phyloP scores from a whole-genome alignment of 768 basidiomycete species.

The Amanita jacksonii region DNA sequence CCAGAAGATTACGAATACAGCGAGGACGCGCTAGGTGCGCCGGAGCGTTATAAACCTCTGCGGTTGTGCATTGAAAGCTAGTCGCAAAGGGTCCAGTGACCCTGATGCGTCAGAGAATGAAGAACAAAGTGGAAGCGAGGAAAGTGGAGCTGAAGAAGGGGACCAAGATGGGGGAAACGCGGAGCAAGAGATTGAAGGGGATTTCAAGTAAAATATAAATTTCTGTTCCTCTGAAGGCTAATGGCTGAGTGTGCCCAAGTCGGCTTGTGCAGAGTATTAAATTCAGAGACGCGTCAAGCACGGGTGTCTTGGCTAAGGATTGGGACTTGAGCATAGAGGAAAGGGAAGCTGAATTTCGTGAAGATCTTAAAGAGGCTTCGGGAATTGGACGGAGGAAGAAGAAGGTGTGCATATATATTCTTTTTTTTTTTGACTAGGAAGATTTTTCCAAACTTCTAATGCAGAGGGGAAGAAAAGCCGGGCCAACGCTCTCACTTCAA shows the following conservation, averaged over 20 bases:
- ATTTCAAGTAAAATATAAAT: conserved; percentile 59
- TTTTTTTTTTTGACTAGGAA: neutral
- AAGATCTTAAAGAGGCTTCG: conserved; percentile 65
- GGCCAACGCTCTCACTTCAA: conserved; percentile 57
- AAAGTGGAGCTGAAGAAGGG: conserved; percentile 12
- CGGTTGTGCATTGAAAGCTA: neutral
- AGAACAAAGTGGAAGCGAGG: conserved; percentile 11
- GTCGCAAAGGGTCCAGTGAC: conserved; percentile 9
- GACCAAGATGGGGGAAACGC: conserved; percentile 21
- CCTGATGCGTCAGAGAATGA: conserved; percentile 9
- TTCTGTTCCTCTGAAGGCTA: too few species aligned
- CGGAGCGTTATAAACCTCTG: neutral
- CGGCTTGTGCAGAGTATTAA: conserved; percentile 63
- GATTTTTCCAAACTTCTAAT: conserved; percentile 1
- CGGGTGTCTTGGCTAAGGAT: conserved; percentile 46
- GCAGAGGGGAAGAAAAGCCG: conserved; percentile 36
- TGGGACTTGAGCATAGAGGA: conserved; percentile 73
- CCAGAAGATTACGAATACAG: neutral
- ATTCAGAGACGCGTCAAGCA: conserved; percentile 31
- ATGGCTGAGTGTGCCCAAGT: too few species aligned
- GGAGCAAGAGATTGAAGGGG: conserved; percentile 45
- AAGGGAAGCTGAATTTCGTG: conserved; percentile 57
- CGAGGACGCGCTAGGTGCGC: conserved; percentile 15
- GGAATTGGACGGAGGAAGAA: conserved; percentile 54
- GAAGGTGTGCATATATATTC: conserved; percentile 25